These are phyloP conservation scores for Wickerhamomyces chambardii DNA, from an alignment of 805 yeast species.

Conservation along the genomic window DNA sequence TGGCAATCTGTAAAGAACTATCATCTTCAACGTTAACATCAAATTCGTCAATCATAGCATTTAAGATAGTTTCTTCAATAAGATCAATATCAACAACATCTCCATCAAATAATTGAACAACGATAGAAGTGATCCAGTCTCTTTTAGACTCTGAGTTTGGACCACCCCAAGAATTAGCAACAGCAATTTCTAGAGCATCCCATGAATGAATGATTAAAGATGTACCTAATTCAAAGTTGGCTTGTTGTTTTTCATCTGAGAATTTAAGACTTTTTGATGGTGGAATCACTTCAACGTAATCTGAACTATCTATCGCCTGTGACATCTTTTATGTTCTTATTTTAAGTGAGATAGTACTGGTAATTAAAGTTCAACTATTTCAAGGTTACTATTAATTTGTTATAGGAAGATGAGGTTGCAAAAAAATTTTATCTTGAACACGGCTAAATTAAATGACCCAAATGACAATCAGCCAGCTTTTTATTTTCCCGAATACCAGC, in stretches of 20 bases:
- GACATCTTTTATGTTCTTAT: background rate
- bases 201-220: constrained; percentile 86
- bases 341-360: background rate
- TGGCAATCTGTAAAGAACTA: constrained; percentile 70
- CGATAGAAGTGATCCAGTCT: constrained; percentile 86
- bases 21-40: constrained; percentile 86
- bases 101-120: constrained; percentile 68
- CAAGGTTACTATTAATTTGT: too few relatives aligned
- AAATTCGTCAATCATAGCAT: constrained; percentile 94
- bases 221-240: constrained; percentile 85
- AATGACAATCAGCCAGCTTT: too few relatives aligned
- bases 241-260: constrained; percentile 59
- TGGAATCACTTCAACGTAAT: constrained; percentile 46
- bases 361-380: too few relatives aligned
- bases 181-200: constrained; percentile 86
- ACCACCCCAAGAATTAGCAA: constrained; percentile 94
- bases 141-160: constrained; percentile 84
- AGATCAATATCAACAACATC: constrained; percentile 65
- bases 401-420: too few relatives aligned
- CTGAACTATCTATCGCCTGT: constrained; percentile 28
- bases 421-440: too few relatives aligned
- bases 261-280: constrained; percentile 32
- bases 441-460: too few relatives aligned
- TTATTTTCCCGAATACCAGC: too few relatives aligned
- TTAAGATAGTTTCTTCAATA: constrained; percentile 76